Conservation (phyloP, 2,329 filamentous ascomycete species). For the Chaetomium sp. region DNA sequence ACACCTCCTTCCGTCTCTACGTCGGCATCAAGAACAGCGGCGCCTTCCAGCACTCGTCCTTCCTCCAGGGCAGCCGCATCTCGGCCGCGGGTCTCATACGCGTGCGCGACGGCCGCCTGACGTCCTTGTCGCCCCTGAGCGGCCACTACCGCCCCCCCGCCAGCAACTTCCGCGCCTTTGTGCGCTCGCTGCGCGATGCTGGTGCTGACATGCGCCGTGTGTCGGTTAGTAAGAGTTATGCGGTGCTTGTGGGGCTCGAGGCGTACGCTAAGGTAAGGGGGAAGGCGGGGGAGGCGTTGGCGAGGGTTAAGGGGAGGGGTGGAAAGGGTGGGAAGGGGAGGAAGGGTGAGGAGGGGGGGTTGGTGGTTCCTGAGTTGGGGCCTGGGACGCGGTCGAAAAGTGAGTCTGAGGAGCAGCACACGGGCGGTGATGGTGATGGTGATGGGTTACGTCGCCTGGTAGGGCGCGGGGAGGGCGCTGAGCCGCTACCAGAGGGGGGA, state of each 20-base stretch:
- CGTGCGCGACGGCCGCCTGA: constrained; percentile 78
- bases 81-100: constrained; percentile 82
- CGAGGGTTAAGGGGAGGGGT: constrained; percentile 20
- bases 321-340: background rate
- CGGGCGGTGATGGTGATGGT: too few species aligned
- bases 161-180: constrained; percentile 80
- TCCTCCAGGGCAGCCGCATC: constrained; percentile 80
- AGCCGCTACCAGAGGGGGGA: background rate
- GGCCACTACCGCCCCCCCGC: constrained; percentile 87
- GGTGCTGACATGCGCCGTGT: constrained; percentile 80
- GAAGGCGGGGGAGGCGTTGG: constrained; percentile 28
- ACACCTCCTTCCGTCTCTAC: constrained; percentile 82
- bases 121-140: constrained; percentile 68
- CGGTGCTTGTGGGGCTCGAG: constrained; percentile 80
- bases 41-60: constrained; percentile 88
- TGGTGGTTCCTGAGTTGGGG: background rate
- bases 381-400: too few species aligned
- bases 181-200: constrained; percentile 69
- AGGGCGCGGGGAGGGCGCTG: too few species aligned
- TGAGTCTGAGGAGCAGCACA: too few species aligned
- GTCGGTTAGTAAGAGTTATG: constrained; percentile 79
- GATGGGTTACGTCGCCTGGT: too few species aligned
- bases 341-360: constrained; percentile 18
- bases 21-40: constrained; percentile 88
- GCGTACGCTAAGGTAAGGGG: constrained; percentile 54